Evolutionary conservation across 352 stramenopile genomes (phyloP).

Genomic region (Phytophthora cactorum): DNA sequence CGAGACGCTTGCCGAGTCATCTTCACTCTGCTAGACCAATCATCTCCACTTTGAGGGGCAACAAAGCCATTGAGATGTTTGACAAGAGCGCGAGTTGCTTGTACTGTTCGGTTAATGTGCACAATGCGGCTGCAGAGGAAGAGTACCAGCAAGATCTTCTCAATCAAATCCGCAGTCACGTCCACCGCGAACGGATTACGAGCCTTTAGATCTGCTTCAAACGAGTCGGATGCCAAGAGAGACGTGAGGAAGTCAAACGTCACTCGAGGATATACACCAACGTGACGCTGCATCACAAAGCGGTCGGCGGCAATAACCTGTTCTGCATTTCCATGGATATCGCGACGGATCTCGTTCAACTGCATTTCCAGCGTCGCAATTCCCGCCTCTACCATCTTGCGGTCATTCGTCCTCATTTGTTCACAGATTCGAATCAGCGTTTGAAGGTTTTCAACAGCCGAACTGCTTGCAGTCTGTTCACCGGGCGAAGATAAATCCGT

Average conservation of each 20-base stretch:
- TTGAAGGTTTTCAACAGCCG: conserved; percentile 43
- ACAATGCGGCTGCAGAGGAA: conserved; percentile 86
- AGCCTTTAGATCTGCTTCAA: conserved; percentile 63
- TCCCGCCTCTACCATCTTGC: conserved; percentile 50
- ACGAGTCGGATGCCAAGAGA: conserved; percentile 60
- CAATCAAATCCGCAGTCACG: conserved; percentile 38
- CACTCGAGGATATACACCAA: conserved; percentile 66
- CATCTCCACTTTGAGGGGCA: conserved; percentile 6
- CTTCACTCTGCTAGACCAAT: conserved; percentile 50
- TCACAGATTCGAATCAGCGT: conserved; percentile 62
- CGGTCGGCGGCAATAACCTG: conserved; percentile 29
- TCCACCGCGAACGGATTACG: conserved; percentile 72
- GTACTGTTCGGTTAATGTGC: conserved; percentile 81
- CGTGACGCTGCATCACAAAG: conserved; percentile 70
- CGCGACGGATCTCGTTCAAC: conserved; percentile 56
- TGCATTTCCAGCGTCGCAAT: conserved; percentile 59
- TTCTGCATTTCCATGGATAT: conserved; percentile 32
- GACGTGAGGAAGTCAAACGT: conserved; percentile 85
- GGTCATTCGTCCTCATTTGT: conserved; percentile 57
- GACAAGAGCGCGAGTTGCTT: conserved; percentile 47
- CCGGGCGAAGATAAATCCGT: conserved; percentile 40
- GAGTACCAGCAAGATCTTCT: conserved; percentile 66
- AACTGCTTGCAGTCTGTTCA: conserved; percentile 10
- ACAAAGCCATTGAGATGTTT: conserved; percentile 25
- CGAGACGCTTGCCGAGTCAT: conserved; percentile 84